Percentiles rank a stretch among this genome's conserved stretches.
phyloP scores from a whole-genome alignment of 805 yeast species.

The Ogataea trehaloabstinens region DNA sequence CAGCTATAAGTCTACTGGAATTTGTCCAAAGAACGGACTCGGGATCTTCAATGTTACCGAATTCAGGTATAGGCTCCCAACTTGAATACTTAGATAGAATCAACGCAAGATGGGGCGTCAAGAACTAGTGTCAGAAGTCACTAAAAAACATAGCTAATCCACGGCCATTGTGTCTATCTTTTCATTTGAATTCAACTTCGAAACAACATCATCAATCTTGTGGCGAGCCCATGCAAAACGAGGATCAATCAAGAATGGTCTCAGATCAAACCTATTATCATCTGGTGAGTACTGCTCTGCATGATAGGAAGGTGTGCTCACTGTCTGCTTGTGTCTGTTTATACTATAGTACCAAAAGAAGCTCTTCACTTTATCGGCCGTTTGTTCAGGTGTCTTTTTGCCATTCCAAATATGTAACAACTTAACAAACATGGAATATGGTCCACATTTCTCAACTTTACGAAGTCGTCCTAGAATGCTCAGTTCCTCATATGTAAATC shows the following conservation, averaged over 20 bases:
- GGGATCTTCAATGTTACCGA: conserved; percentile 34
- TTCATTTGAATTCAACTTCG: conserved; percentile 44
- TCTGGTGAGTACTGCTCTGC: conserved; percentile 99
- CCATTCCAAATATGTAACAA: conserved; percentile 92
- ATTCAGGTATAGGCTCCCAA: conserved; percentile 22
- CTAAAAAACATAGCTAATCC: conserved; percentile 28
- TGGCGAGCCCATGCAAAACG: conserved; percentile 85
- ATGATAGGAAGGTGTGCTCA: conserved; percentile 95
- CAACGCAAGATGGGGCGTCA: conserved; percentile 35
- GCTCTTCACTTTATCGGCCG: conserved; percentile 88
- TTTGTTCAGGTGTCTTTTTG: conserved; percentile 72
- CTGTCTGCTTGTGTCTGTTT: conserved; percentile 95
- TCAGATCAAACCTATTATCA: conserved; percentile 90
- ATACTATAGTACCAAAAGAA: conserved; percentile 93
- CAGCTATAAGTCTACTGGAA: conserved; percentile 54
- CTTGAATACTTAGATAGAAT: conserved; percentile 27
- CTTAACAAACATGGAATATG: conserved; percentile 90
- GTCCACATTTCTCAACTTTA: conserved; percentile 93
- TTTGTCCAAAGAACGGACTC: conserved; percentile 46
- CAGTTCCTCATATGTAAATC: conserved; percentile 93
- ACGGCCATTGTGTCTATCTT: conserved; percentile 42
- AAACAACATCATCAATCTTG: conserved; percentile 80
- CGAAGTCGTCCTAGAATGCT: conserved; percentile 88
- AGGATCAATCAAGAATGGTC: conserved; percentile 95
- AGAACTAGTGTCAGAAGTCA: conserved; percentile 17